These are phyloP conservation scores for Paraphoma chrysanthemicola DNA, from an alignment of 2,329 filamentous ascomycete genomes.

Conservation along the genomic window DNA sequence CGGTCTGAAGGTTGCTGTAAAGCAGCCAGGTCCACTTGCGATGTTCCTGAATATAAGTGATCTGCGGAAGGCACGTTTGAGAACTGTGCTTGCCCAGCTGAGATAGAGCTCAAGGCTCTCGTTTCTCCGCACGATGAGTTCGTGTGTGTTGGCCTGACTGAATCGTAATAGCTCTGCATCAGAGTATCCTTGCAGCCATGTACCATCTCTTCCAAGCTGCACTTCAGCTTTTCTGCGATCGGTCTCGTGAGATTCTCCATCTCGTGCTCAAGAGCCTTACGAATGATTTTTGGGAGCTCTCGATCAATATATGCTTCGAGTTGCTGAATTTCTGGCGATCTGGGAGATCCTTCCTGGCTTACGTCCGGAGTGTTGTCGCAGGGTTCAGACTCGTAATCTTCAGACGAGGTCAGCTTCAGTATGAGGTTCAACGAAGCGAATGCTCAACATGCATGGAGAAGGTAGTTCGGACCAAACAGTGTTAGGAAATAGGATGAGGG, in stretches of 20 bases:
- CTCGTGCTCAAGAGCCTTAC: slow-evolving; percentile 2
- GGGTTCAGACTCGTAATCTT: neutral
- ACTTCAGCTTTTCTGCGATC: slow-evolving; percentile 11
- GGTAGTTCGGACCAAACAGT: slow-evolving; percentile 3
- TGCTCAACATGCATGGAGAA: slow-evolving; percentile 6
- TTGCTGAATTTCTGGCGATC: slow-evolving; percentile 1
- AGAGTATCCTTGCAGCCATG: slow-evolving; percentile 8
- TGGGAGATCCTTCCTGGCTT: slow-evolving; percentile 1
- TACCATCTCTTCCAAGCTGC: slow-evolving; percentile 8
- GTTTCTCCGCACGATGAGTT: neutral
- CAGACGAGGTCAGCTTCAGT: too few relatives aligned
- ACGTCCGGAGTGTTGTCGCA: neutral
- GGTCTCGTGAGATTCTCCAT: slow-evolving; percentile 4
- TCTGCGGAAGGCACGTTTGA: too few relatives aligned
- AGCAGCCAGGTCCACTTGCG: too few relatives aligned
- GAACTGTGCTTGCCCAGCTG: too few relatives aligned
- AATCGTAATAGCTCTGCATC: neutral
- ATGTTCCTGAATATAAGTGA: too few relatives aligned
- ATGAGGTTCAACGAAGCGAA: too few relatives aligned
- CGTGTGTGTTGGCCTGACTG: too few relatives aligned
- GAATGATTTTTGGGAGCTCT: slow-evolving; percentile 7
- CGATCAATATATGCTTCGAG: slow-evolving; percentile 11
- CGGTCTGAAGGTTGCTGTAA: too few relatives aligned
- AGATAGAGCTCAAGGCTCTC: too few relatives aligned
- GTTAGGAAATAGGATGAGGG: slow-evolving; percentile 10